These are phyloP conservation scores for Kodamaea neixiangensis DNA, from an alignment of 805 yeast species.

Conservation along the genomic window DNA sequence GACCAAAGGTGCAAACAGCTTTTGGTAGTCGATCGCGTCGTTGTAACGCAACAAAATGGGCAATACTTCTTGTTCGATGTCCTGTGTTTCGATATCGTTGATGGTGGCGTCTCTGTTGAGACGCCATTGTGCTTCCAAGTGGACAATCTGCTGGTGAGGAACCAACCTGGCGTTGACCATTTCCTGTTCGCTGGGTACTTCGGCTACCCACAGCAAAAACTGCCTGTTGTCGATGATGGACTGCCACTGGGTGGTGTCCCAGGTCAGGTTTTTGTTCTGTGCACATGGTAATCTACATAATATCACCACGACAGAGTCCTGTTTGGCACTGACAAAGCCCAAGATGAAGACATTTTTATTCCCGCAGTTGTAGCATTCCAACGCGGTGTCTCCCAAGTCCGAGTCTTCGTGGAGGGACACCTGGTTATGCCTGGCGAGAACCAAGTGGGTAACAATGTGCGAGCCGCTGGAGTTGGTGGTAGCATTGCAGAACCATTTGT, in stretches of 20 bases:
- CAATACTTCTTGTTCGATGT: slow-evolving; percentile 56
- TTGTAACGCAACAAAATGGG: slow-evolving; percentile 76
- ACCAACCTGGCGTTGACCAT: slow-evolving; percentile 55
- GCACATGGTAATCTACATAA: slow-evolving; percentile 90
- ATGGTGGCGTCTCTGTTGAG: slow-evolving; percentile 68
- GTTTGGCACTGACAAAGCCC: slow-evolving; percentile 86
- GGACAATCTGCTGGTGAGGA: slow-evolving; percentile 62
- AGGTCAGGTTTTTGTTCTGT: slow-evolving; percentile 67
- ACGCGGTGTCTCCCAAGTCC: slow-evolving; percentile 79
- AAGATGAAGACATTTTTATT: slow-evolving; percentile 73
- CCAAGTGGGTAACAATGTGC: slow-evolving; percentile 85
- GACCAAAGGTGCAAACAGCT: slow-evolving; percentile 81
- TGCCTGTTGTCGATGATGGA: slow-evolving; percentile 78
- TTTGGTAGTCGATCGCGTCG: slow-evolving; percentile 84
- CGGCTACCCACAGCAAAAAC: slow-evolving; percentile 80
- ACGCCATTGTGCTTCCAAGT: slow-evolving; percentile 82
- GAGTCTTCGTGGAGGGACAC: slow-evolving; percentile 78
- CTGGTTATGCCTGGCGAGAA: slow-evolving; percentile 71
- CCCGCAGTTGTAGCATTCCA: slow-evolving; percentile 93
- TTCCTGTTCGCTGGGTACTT: slow-evolving; percentile 67
- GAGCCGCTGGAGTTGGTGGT: slow-evolving; percentile 59
- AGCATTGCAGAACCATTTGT: slow-evolving; percentile 89
- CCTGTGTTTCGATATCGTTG: slow-evolving; percentile 59
- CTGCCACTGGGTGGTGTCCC: slow-evolving; percentile 91
- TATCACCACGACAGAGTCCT: slow-evolving; percentile 82